A percentile compares a stretch with the other conserved stretches of the same genome.
Conservation (phyloP, 305 asterid genomes). For the Fraxinus velutina region DNA sequence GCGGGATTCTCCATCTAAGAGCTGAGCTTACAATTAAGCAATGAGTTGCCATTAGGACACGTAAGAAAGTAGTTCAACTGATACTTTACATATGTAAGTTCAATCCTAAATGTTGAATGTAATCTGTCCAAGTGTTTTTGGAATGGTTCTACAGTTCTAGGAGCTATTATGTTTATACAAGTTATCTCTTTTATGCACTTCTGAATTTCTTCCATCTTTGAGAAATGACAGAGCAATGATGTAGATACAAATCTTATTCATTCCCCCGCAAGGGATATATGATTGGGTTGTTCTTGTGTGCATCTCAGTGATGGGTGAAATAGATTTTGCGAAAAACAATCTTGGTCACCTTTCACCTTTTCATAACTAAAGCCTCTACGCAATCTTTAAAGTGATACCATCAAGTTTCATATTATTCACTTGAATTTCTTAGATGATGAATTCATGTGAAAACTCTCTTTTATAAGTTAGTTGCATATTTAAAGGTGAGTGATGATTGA, state of each 20-base stretch:
- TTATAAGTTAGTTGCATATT: background rate
- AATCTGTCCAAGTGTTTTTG: background rate
- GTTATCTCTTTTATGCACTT: background rate
- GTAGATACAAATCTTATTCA: background rate
- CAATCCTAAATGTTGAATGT: background rate
- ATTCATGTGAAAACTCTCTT: background rate
- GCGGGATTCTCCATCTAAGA: slow-evolving; percentile 66
- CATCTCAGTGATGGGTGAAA: background rate
- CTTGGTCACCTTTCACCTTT: background rate
- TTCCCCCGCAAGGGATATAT: background rate
- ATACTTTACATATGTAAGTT: background rate
- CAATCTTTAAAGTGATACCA: background rate
- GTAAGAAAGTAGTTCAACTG: background rate
- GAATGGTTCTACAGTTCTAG: background rate
- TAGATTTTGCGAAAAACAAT: background rate
- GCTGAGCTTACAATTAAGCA: slow-evolving; percentile 59
- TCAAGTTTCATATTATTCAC: background rate
- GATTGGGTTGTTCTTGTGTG: background rate
- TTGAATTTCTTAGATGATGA: background rate
- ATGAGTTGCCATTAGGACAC: slow-evolving; percentile 19
- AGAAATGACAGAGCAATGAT: background rate
- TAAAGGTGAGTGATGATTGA: background rate
- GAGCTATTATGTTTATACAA: background rate
- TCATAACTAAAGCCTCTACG: background rate
- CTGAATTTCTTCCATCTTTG: background rate